Evolutionary conservation across 441 rosid genomes (phyloP).

Genomic region (Syzygium syzygioides): DNA sequence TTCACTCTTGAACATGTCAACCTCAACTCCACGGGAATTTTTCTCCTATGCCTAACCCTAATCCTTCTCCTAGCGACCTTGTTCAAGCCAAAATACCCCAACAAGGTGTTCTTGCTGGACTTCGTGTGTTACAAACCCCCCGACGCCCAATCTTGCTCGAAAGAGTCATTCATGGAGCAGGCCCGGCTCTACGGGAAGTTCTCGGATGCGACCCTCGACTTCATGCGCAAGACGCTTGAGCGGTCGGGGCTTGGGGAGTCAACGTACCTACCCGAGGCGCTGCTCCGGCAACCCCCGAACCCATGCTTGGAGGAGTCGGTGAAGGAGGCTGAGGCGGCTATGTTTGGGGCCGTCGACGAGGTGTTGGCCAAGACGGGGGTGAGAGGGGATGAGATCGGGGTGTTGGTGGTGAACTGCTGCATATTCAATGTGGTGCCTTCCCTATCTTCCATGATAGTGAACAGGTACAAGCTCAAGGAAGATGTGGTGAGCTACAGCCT

Average conservation of each 20-base stretch:
- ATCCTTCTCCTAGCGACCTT: background rate
- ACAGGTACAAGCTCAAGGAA: conserved; percentile 4
- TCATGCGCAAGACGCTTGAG: conserved; percentile 4
- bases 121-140: conserved; percentile 2
- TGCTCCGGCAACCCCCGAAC: background rate
- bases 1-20: background rate
- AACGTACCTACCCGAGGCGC: background rate
- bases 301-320: background rate
- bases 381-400: background rate
- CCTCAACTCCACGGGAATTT: background rate
- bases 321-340: background rate
- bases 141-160: background rate
- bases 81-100: background rate
- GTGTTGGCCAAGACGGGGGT: conserved; percentile 6
- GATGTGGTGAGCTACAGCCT: background rate
- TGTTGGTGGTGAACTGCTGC: conserved; percentile 7
- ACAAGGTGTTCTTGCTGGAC: conserved; percentile 2
- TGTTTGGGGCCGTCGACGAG: conserved; percentile 2
- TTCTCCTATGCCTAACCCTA: background rate
- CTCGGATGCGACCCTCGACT: background rate
- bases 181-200: background rate
- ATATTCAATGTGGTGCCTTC: conserved; percentile 3
- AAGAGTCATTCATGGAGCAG: background rate
- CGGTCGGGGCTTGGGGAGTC: conserved; percentile 1
- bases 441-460: conserved; percentile 11